Percentiles rank a stretch among this genome's conserved stretches.
Conservation (phyloP, 805 yeast species). For the Metschnikowia kunwiensis region DNA sequence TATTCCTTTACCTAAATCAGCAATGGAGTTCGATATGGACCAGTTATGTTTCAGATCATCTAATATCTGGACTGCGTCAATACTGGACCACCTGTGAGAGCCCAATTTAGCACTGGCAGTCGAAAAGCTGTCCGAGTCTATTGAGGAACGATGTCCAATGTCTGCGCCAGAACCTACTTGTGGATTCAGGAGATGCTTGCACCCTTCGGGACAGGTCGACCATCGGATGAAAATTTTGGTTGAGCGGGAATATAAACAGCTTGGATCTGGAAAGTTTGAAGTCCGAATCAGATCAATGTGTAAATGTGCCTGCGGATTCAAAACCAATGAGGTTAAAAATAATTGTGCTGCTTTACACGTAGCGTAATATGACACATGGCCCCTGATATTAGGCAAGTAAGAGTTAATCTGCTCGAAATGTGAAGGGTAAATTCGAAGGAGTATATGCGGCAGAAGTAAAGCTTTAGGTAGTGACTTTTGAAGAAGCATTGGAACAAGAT, state of each 20-base stretch:
- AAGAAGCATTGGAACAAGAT: slow-evolving; percentile 50
- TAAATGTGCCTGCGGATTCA: slow-evolving; percentile 49
- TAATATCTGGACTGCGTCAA: slow-evolving; percentile 26
- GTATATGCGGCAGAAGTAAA: slow-evolving; percentile 44
- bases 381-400: slow-evolving; percentile 54
- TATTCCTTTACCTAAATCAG: slow-evolving; percentile 32
- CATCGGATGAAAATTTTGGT: slow-evolving; percentile 54
- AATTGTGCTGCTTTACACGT: slow-evolving; percentile 56
- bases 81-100: slow-evolving; percentile 38
- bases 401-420: slow-evolving; percentile 43
- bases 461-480: slow-evolving; percentile 42
- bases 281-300: slow-evolving; percentile 48
- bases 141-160: slow-evolving; percentile 1
- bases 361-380: slow-evolving; percentile 53
- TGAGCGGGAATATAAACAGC: slow-evolving; percentile 37
- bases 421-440: slow-evolving; percentile 55
- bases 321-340: slow-evolving; percentile 51
- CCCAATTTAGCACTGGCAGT: slow-evolving; percentile 42
- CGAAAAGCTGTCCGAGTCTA: slow-evolving; percentile 16
- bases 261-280: slow-evolving; percentile 25
- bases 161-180: neutral
- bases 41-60: slow-evolving; percentile 14
- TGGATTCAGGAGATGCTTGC: slow-evolving; percentile 39
- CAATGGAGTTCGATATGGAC: slow-evolving; percentile 24
- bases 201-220: slow-evolving; percentile 54